Evolutionary conservation across 2,329 filamentous ascomycete genomes (phyloP), one percentile per base, ranked within the genome.

Genomic region (Stachybotrys echinatus): DNA sequence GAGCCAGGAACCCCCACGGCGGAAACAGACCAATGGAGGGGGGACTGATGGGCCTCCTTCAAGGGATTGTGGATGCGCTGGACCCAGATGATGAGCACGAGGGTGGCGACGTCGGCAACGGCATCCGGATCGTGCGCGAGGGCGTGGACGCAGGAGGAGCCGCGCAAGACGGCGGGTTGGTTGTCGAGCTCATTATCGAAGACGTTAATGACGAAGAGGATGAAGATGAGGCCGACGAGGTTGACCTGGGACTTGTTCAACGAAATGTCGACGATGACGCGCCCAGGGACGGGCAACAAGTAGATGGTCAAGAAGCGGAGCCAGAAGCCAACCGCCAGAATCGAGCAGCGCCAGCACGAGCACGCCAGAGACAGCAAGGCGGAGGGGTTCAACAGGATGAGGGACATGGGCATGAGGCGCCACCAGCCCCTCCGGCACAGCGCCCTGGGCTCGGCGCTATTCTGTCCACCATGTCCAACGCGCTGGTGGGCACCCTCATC

Each of bases 401-500:
- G 6, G 6, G 5, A 27, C 23, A 5, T 3, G 52, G 58, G 20
- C 62, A 65, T 45, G 66, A 69, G 48, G 65, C 57, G 22, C 67
- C 67, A 1, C 63, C 61, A 43, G 63, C 69, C 5, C 64, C 67
- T 4, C 67, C 69, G 0, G 65, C 64, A 17, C 59, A 61, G 10
- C 59, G 65, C 4, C 61, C 62, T 20, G 63, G 67, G 21, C 50
- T 72, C 21, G 67, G 67, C 40, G 61, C 58, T 14, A 64, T 72
- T 17, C 57, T 79, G 2, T 67, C 69, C 1, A 68, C 68, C 42
- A 59, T 79, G 6, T 70, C 76, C 27, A 77, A 79, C 60, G 71
- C 74, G 38, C 65, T 81, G 7, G 73, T 78, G 23, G 74, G 74
- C 14, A 74, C 78, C 2, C 70, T 99, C 3, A 74, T 95, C 12